Evolutionary conservation across 2,329 filamentous ascomycete genomes (phyloP).

Genomic region (Fusarium sambucinum): DNA sequence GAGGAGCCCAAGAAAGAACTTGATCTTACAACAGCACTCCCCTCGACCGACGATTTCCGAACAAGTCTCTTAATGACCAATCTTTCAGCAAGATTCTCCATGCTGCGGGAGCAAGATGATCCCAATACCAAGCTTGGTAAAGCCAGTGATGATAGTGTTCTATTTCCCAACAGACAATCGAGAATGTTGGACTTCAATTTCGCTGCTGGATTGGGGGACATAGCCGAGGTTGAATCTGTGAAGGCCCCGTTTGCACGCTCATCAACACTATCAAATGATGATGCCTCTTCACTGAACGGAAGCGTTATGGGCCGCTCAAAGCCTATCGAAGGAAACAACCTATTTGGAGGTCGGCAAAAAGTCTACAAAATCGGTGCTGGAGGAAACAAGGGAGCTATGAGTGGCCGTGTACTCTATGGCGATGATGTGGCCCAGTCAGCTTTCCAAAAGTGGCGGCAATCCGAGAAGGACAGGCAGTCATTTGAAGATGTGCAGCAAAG

Average conservation of each 20-base stretch:
- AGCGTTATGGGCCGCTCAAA: constrained; percentile 88
- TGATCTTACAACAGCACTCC: constrained; percentile 79
- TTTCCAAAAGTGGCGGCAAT: constrained; percentile 80
- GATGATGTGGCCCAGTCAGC: constrained; percentile 86
- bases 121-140: constrained; percentile 90
- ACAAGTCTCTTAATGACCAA: constrained; percentile 97
- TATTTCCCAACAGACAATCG: constrained; percentile 85
- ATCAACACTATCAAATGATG: constrained; percentile 77
- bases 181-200: constrained; percentile 77
- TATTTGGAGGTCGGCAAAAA: constrained; percentile 97
- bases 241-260: constrained; percentile 71
- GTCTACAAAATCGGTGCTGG: constrained; percentile 84
- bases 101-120: constrained; percentile 95
- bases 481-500: constrained; percentile 51
- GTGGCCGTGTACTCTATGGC: constrained; percentile 82
- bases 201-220: constrained; percentile 76
- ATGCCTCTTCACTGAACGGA: constrained; percentile 71
- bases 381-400: constrained; percentile 65
- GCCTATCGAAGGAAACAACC: constrained; percentile 87
- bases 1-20: constrained; percentile 74
- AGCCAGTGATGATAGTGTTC: constrained; percentile 92
- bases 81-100: constrained; percentile 93
- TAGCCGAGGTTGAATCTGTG: constrained; percentile 90
- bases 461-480: constrained; percentile 66
- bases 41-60: constrained; percentile 88